A percentile compares a stretch with the other conserved stretches of the same genome.
These are phyloP conservation scores for Scheffersomyces cryptocercus DNA, from an alignment of 1,139 yeast species.

Conservation along the genomic window DNA sequence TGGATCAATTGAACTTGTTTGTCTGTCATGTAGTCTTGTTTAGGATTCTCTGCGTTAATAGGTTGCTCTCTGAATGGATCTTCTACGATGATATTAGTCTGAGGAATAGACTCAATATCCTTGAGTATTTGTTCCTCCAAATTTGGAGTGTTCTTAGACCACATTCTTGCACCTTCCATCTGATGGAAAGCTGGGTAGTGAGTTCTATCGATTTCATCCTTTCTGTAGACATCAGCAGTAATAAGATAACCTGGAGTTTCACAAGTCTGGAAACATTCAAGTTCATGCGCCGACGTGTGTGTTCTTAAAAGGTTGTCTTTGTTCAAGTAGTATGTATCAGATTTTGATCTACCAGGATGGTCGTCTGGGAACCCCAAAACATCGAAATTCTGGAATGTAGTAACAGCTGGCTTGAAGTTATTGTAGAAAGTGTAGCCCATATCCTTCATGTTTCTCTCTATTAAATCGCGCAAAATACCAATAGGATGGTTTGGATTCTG, in stretches of 20 bases:
- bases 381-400: slow-evolving; percentile 84
- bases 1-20: slow-evolving; percentile 69
- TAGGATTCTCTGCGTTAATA: slow-evolving; percentile 67
- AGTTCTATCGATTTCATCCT: slow-evolving; percentile 93
- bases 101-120: slow-evolving; percentile 70
- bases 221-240: slow-evolving; percentile 92
- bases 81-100: slow-evolving; percentile 70
- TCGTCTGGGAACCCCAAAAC: slow-evolving; percentile 86
- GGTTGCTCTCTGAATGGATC: slow-evolving; percentile 52
- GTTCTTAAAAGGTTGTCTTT: slow-evolving; percentile 73
- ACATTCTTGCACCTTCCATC: slow-evolving; percentile 92
- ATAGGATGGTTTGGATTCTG: slow-evolving; percentile 79
- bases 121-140: slow-evolving; percentile 44
- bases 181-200: slow-evolving; percentile 98
- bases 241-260: slow-evolving; percentile 87
- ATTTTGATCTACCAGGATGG: slow-evolving; percentile 90
- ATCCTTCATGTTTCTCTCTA: slow-evolving; percentile 65
- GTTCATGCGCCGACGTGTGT: slow-evolving; percentile 96
- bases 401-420: slow-evolving; percentile 80
- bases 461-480: slow-evolving; percentile 75
- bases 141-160: slow-evolving; percentile 56
- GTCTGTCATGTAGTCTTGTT: slow-evolving; percentile 72
- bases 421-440: slow-evolving; percentile 80
- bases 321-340: slow-evolving; percentile 91
- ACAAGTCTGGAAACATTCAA: slow-evolving; percentile 68